These are phyloP conservation scores for Centaurea solstitialis DNA, from an alignment of 129 eudicot genomes.

Conservation along the genomic window DNA sequence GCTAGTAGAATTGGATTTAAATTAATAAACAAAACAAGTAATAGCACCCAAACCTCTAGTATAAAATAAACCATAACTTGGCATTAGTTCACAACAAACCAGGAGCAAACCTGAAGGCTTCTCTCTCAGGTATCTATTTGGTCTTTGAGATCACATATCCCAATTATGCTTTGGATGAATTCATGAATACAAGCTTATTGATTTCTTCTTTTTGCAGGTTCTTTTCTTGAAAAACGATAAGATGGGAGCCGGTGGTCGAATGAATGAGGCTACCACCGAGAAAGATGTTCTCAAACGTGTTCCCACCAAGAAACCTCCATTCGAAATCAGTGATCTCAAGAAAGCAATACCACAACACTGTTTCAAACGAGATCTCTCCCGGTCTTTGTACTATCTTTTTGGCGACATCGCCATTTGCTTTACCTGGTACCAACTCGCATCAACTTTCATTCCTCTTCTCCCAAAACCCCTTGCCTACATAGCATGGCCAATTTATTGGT, in stretches of 20 bases:
- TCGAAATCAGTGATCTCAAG: conserved; percentile 31
- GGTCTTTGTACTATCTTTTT: conserved; percentile 28
- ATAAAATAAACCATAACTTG: neutral
- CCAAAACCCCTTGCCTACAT: conserved; percentile 29
- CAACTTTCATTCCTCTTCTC: conserved; percentile 25
- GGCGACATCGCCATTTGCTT: conserved; percentile 31
- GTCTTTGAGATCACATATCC: neutral
- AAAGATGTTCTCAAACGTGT: conserved; percentile 27
- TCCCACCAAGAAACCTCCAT: conserved; percentile 22
- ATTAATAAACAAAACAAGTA: neutral
- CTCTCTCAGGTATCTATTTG: neutral
- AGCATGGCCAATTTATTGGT: conserved; percentile 38
- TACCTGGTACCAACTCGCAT: conserved; percentile 25
- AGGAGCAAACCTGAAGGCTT: conserved; percentile 6
- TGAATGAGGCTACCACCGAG: neutral
- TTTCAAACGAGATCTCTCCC: conserved; percentile 23
- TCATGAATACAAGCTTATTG: neutral
- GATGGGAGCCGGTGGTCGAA: conserved; percentile 30
- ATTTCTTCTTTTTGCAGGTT: conserved; percentile 15
- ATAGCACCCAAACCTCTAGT: neutral
- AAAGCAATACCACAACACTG: conserved; percentile 32
- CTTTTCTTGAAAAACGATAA: neutral
- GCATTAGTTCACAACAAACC: conserved; percentile 2
- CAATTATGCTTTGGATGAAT: neutral
- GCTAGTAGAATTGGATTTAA: neutral